Conservation (phyloP, 768 basidiomycete genomes). For the Mycena leptocephala region DNA sequence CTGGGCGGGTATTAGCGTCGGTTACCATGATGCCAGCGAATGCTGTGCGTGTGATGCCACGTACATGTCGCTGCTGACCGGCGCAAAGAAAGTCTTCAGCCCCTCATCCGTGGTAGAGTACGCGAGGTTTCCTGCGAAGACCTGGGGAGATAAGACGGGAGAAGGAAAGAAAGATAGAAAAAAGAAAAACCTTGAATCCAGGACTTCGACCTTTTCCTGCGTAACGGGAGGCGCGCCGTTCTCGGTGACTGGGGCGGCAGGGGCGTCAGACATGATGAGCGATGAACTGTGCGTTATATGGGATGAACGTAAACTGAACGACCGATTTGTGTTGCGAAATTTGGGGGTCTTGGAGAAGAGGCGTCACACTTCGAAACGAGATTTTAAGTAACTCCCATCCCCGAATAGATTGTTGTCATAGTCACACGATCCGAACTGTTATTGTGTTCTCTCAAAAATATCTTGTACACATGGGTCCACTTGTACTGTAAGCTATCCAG, state of each 20-base stretch:
- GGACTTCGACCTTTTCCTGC: conserved; percentile 80
- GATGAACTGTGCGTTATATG: conserved; percentile 70
- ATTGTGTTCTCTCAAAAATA: too few species aligned
- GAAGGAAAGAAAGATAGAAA: conserved; percentile 36
- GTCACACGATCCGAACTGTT: not conserved
- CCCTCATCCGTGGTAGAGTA: conserved; percentile 95
- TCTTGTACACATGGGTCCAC: too few species aligned
- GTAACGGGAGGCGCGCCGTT: conserved; percentile 88
- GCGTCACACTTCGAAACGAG: conserved; percentile 5
- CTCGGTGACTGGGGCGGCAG: conserved; percentile 86
- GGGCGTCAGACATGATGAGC: conserved; percentile 92
- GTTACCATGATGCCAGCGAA: conserved; percentile 48
- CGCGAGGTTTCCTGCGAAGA: conserved; percentile 97
- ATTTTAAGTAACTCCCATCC: not conserved
- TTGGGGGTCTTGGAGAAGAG: conserved; percentile 85
- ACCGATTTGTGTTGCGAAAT: conserved; percentile 90
- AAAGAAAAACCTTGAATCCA: conserved; percentile 81
- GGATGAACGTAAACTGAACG: conserved; percentile 75
- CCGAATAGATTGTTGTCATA: not conserved
- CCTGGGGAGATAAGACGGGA: conserved; percentile 60
- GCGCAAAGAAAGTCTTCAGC: conserved; percentile 95
- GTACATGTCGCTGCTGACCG: conserved; percentile 90
- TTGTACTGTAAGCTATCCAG: too few species aligned
- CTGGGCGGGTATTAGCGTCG: conserved; percentile 56
- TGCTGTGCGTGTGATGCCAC: conserved; percentile 66